Conservation (phyloP, 352 stramenopile genomes). For the Globisporangium barbulae region DNA sequence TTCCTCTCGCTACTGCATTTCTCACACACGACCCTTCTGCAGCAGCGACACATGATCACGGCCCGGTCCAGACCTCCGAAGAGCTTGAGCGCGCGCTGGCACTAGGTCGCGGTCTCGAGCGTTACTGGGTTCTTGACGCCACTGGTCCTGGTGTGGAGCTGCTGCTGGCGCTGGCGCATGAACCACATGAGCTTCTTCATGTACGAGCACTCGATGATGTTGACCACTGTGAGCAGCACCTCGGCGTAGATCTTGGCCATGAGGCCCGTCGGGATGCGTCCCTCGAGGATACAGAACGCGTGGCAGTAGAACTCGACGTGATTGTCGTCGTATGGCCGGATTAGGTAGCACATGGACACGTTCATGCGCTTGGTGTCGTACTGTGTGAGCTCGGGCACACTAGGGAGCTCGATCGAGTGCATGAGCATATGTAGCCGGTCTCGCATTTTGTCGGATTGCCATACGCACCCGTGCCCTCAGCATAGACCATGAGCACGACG, state of each 20-base stretch:
- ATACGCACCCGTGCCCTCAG: no score
- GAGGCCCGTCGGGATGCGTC: slow-evolving; percentile 6
- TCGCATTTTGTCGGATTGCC: slow-evolving; percentile 16
- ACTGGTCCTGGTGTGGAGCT: background rate
- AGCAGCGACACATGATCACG: slow-evolving; percentile 11
- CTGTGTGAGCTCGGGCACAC: slow-evolving; percentile 17
- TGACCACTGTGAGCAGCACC: slow-evolving; percentile 21
- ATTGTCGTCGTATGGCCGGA: slow-evolving; percentile 22
- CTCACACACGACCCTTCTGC: slow-evolving; percentile 16
- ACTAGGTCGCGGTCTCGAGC: background rate
- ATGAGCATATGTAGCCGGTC: slow-evolving; percentile 41
- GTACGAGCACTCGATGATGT: slow-evolving; percentile 26
- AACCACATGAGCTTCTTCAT: slow-evolving; percentile 36
- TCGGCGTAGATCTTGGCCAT: slow-evolving; percentile 38
- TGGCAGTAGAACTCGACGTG: slow-evolving; percentile 47
- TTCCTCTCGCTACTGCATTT: slow-evolving; percentile 22
- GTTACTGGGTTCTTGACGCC: background rate
- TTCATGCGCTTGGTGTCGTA: slow-evolving; percentile 34
- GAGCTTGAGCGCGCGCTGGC: slow-evolving; percentile 2
- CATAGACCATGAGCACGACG: no score
- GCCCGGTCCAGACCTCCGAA: slow-evolving; percentile 12
- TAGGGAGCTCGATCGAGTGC: slow-evolving; percentile 26
- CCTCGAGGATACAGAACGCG: slow-evolving; percentile 27
- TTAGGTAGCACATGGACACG: slow-evolving; percentile 41
- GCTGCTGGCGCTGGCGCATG: slow-evolving; percentile 14